Evolutionary conservation across 176 grass and related monocot genomes (phyloP), one percentile per base, ranked within the genome.

Genomic region (Musa schizocarpa): DNA sequence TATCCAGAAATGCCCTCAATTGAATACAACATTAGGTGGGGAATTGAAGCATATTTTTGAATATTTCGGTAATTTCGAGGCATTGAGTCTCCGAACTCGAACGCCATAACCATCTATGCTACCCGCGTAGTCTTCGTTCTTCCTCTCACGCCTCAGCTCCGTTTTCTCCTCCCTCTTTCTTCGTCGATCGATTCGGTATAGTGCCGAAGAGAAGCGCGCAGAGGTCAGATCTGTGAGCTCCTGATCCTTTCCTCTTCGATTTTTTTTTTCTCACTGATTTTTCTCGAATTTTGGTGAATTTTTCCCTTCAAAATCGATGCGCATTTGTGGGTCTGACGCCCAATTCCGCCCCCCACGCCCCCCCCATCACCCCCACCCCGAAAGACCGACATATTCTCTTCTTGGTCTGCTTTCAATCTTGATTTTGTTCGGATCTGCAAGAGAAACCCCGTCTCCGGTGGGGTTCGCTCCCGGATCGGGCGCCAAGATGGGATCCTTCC

Each of bases 391-490:
- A 19, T 57, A 17, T 29, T 23, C 51, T 27, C 1, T 12, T 56
- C 24, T 54, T 55, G 11, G 9, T 26, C 24, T 11, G 52, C 16
- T 74, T 56, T 10, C 51, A 23, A 16, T 55, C 20, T 9, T 21
- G 50, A 71, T 74, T 56, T 27, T 27, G 7, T 74, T 19, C 72
- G 56, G 53, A 74, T 74, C 53, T 57, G 72, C 43, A 19, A 50
- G 72, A 16, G 72, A 74, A 17, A 3, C 29, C 53, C 51, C 52
- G 50, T 55, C 23, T 0, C 6, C 13, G 52, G 27, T 54, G 71
- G 52, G 52, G 25, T 24, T 74, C 71, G 52, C 71, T 24, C 27
- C 50, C 52, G 20, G 53, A 24, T 54, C 52, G 12, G 49, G 22
- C 11, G 22, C 13, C 11, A 27, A 27, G 52, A 74, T 74, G 72